Evolutionary conservation across 768 basidiomycete species (phyloP).

Genomic region (Coprinopsis strossmayeri): DNA sequence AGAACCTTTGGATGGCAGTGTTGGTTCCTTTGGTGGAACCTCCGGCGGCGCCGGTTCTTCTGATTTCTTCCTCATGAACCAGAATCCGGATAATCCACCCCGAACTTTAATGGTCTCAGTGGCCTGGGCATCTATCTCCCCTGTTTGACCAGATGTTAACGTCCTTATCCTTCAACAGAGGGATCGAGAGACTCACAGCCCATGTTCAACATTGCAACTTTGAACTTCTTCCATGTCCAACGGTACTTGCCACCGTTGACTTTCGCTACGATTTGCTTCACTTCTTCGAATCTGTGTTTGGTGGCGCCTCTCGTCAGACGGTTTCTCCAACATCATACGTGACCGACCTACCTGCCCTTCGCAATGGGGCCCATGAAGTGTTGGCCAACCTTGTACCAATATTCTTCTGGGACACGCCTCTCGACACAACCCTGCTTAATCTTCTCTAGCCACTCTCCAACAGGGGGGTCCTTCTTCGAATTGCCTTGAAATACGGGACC

Average conservation of each 20-base stretch:
- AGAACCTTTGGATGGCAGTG: conserved; percentile 9
- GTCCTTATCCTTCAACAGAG: neutral
- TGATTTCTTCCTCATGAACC: conserved; percentile 48
- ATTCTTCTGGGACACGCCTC: conserved; percentile 70
- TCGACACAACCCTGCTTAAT: conserved; percentile 69
- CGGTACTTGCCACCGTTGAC: conserved; percentile 72
- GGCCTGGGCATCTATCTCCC: conserved; percentile 56
- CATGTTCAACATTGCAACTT: conserved; percentile 73
- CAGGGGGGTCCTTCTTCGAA: conserved; percentile 58
- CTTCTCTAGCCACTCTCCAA: conserved; percentile 68
- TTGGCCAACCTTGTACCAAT: conserved; percentile 78
- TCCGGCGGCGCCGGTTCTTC: conserved; percentile 20
- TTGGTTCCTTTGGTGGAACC: conserved; percentile 9
- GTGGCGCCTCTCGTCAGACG: conserved; percentile 1
- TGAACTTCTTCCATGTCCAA: conserved; percentile 83
- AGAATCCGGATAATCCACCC: conserved; percentile 41
- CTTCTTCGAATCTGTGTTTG: conserved; percentile 49
- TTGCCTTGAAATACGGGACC: conserved; percentile 64
- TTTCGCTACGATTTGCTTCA: conserved; percentile 68
- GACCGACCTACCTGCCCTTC: conserved; percentile 38
- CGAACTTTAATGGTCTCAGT: conserved; percentile 61
- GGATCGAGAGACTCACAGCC: conserved; percentile 60
- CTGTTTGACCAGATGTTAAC: conserved; percentile 25
- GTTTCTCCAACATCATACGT: neutral
- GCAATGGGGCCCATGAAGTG: conserved; percentile 70